These are phyloP conservation scores for Nakazawaea populi DNA, from an alignment of 805 yeast species.

Conservation along the genomic window DNA sequence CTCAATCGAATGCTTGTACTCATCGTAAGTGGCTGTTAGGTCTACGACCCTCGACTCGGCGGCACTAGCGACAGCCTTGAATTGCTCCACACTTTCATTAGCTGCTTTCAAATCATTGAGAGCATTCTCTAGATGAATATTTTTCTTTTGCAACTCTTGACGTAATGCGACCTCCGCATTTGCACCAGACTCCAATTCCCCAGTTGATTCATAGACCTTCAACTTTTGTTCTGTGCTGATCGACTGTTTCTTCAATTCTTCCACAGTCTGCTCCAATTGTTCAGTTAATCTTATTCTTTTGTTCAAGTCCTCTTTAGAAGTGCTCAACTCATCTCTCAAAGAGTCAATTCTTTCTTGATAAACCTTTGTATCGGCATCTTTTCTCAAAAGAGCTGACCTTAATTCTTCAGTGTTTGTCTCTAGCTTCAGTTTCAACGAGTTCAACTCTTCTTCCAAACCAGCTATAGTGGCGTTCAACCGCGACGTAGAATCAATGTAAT, in stretches of 20 bases:
- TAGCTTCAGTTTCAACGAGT: conserved; percentile 37
- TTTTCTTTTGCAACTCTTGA: conserved; percentile 8
- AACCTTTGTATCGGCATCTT: conserved; percentile 49
- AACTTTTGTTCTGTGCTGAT: conserved; percentile 19
- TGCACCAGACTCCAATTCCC: conserved; percentile 13
- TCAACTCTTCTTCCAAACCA: conserved; percentile 40
- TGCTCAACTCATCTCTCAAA: conserved; percentile 37
- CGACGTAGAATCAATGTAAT: conserved; percentile 41
- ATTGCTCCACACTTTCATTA: conserved; percentile 51
- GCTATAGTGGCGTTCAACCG: conserved; percentile 45
- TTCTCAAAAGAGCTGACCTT: conserved; percentile 42
- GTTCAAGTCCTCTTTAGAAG: conserved; percentile 34
- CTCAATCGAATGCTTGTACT: conserved; percentile 24
- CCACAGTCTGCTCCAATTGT: conserved; percentile 31
- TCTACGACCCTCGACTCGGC: conserved; percentile 60
- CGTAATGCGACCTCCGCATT: conserved; percentile 21
- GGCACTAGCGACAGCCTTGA: conserved; percentile 55
- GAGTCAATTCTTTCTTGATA: conserved; percentile 57
- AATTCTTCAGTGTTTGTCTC: conserved; percentile 46
- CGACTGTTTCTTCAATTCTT: conserved; percentile 26
- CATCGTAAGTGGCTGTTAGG: conserved; percentile 49
- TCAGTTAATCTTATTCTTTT: conserved; percentile 35
- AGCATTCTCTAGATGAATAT: conserved; percentile 38
- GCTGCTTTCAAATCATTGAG: conserved; percentile 52
- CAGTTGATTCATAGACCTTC: conserved; percentile 23